Base-by-base conservation (phyloP, 2,329 filamentous ascomycete genomes). In the Domatiomyces globalis region DNA sequence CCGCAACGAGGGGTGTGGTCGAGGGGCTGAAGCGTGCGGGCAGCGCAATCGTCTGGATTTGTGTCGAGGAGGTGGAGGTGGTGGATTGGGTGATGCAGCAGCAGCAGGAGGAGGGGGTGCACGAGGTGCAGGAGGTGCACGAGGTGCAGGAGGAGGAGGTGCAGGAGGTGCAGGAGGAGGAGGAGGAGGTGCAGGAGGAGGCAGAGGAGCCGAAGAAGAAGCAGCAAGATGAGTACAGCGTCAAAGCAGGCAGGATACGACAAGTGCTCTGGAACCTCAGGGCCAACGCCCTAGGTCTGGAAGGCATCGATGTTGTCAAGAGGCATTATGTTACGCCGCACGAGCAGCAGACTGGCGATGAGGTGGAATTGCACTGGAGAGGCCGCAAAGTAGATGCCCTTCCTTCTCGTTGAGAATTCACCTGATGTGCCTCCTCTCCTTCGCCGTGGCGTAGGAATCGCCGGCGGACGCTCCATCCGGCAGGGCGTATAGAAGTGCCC, bases 1-100 rank as follows among this genome's bases (percentile, higher is more conserved):
- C 80, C 49, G 84, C 87, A 29, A 94, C 88, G 0, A 84, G 80
- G 62, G 90, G 89, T 1, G 80, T 94, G 2, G 71, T 85, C 52
- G 81, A 87, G 46, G 80, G 86, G 20, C 63, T 95, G 58, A 75
- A 75, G 4, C 71, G 79, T 52, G 85, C 83, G 62, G 66, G 70
- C 39, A 81, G 77, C 70, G 85, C 87, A 0, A 77, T 95, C 73
- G 81, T 81, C 0, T 94, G 71, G 70, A 65, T 72, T 20, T 56
- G 59, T 60, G 64, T 71, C 61, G 65, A 71, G 52, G 67, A 67
- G 53, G 52, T 62, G 49, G 63, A 47, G 12, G 25, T n/a, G 15
- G n/a, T 44, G 6, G 43, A 45, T 19, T n/a, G n/a, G n/a, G 20
- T 15, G 8, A 8, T 8, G 43, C 43, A 20, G 43, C 3, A 10